These are phyloP conservation scores for Aplosporella prunicola DNA, from an alignment of 2,329 filamentous ascomycete genomes.

Conservation along the genomic window DNA sequence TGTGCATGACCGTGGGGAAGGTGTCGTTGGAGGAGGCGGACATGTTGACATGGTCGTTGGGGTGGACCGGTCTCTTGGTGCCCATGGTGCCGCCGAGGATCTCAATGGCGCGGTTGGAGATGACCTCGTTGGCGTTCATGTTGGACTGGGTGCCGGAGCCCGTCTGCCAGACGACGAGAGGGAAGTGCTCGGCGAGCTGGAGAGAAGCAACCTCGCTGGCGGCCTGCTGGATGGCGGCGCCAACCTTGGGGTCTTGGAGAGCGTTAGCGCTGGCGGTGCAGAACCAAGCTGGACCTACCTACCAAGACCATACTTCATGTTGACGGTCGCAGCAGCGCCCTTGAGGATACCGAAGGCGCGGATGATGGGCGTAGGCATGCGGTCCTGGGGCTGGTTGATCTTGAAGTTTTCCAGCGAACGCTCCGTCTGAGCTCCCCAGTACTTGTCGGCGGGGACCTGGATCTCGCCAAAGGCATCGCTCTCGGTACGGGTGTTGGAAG, in stretches of 20 bases:
- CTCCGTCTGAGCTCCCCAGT: slow-evolving; percentile 98
- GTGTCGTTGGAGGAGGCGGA: slow-evolving; percentile 98
- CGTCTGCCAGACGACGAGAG: slow-evolving; percentile 98
- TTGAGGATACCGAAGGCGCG: slow-evolving; percentile 95
- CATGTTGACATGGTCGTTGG: slow-evolving; percentile 99
- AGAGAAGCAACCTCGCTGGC: slow-evolving; percentile 86
- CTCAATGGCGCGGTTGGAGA: slow-evolving; percentile 97
- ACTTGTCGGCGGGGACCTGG: slow-evolving; percentile 83
- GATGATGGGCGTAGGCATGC: slow-evolving; percentile 89
- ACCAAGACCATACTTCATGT: slow-evolving; percentile 87
- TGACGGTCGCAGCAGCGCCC: slow-evolving; percentile 89
- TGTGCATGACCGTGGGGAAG: slow-evolving; percentile 99
- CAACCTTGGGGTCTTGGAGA: slow-evolving; percentile 68
- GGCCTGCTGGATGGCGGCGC: slow-evolving; percentile 85
- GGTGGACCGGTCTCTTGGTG: slow-evolving; percentile 96
- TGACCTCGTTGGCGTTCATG: slow-evolving; percentile 99
- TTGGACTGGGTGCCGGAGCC: slow-evolving; percentile 98
- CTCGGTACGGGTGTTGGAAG: slow-evolving; percentile 61
- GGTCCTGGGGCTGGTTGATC: slow-evolving; percentile 98
- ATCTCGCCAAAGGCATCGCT: slow-evolving; percentile 97
- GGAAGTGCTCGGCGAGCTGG: slow-evolving; percentile 95
- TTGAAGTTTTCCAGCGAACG: slow-evolving; percentile 94
- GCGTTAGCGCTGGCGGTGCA: slow-evolving; percentile 11
- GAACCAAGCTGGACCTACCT: slow-evolving; percentile 23
- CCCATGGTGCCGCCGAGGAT: slow-evolving; percentile 91